Percentiles rank a stretch among this genome's conserved stretches.
Evolutionary conservation across 2,329 filamentous ascomycete species (phyloP).

Genomic region (Ciborinia camelliae): DNA sequence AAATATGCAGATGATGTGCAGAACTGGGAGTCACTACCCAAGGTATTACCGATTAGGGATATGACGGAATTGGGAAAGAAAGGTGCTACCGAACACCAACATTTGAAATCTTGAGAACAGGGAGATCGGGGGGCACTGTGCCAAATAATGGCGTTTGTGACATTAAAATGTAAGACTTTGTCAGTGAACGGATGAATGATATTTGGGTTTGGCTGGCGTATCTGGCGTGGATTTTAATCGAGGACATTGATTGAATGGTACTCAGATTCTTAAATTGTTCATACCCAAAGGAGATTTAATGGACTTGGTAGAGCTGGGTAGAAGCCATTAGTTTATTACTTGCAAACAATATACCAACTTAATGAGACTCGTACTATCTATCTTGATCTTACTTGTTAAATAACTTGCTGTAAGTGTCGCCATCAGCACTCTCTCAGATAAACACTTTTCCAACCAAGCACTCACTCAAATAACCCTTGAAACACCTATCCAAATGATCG

Average conservation of each 20-base stretch:
- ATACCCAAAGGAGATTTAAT: constrained; percentile 1
- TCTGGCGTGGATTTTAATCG: not conserved
- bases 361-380: not conserved
- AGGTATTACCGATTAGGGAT: constrained; percentile 89
- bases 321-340: not conserved
- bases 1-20: constrained; percentile 77
- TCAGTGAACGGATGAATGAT: not conserved
- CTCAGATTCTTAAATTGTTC: not conserved
- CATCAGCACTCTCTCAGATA: not conserved
- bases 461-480: not conserved
- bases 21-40: constrained; percentile 78
- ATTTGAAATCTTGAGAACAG: constrained; percentile 89
- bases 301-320: not conserved
- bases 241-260: not conserved
- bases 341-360: not conserved
- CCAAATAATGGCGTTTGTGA: not conserved
- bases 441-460: not conserved
- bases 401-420: not conserved
- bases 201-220: not conserved
- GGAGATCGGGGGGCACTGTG: constrained; percentile 67
- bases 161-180: not conserved
- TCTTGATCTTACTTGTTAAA: not conserved
- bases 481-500: too few relatives aligned
- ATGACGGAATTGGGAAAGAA: constrained; percentile 92
- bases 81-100: constrained; percentile 83